phyloP scores from a whole-genome alignment of 768 basidiomycete genomes.

The Naganishia onofrii region DNA sequence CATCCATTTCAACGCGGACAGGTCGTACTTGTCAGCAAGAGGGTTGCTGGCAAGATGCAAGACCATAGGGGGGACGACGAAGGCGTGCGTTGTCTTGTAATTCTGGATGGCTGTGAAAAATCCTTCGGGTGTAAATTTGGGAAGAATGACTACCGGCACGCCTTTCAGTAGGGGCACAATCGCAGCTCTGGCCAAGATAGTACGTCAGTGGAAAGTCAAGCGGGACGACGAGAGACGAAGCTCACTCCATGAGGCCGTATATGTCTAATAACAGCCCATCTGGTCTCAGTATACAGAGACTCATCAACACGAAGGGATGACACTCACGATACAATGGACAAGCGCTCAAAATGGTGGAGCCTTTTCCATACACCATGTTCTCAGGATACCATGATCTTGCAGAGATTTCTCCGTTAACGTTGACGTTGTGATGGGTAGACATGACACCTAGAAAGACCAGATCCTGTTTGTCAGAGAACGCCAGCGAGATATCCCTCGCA shows the following conservation, averaged over 20 bases:
- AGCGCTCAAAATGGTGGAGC: slow-evolving; percentile 2
- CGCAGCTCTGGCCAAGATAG: slow-evolving; percentile 29
- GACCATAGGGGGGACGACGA: slow-evolving; percentile 68
- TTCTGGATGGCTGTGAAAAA: slow-evolving; percentile 67
- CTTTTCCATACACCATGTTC: slow-evolving; percentile 6
- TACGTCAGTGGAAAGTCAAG: not conserved
- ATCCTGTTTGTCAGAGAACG: not conserved
- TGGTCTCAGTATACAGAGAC: not conserved
- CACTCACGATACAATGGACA: slow-evolving; percentile 19
- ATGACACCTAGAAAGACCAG: slow-evolving; percentile 13
- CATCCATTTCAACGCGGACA: slow-evolving; percentile 62
- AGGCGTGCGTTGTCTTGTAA: slow-evolving; percentile 60
- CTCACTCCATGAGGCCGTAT: slow-evolving; percentile 25
- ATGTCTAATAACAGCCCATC: slow-evolving; percentile 5
- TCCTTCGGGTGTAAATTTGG: slow-evolving; percentile 67
- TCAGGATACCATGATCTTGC: slow-evolving; percentile 7
- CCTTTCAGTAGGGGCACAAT: slow-evolving; percentile 43
- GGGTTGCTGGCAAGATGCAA: slow-evolving; percentile 70
- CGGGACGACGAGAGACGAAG: not conserved
- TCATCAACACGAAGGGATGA: not conserved
- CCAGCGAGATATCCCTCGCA: too few relatives aligned
- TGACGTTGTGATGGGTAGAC: slow-evolving; percentile 20
- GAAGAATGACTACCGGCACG: slow-evolving; percentile 53
- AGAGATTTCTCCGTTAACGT: slow-evolving; percentile 12
- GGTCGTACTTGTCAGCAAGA: slow-evolving; percentile 63